Base-by-base conservation (phyloP, 164 flowering plant species). In the Amborella trichopoda region DNA sequence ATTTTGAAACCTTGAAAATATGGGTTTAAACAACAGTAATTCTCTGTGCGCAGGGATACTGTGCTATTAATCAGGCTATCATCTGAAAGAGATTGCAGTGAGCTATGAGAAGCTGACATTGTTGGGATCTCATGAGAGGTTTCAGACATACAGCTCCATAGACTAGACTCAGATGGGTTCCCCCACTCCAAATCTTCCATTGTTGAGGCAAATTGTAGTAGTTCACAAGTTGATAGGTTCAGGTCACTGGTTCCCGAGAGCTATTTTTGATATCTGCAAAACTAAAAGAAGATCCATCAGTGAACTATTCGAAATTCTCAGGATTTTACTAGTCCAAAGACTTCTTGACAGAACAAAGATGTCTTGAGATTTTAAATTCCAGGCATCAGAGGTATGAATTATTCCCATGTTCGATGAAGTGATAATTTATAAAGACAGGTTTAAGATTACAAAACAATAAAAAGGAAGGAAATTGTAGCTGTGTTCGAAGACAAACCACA, bases 171-270 rank as follows among this genome's bases (percentile, higher is more conserved):
- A 21, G 56, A 54, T 33, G 72, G 46, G 30, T 44, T 59, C 30
- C 58, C 58, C 78, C 78, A 76, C 45, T 64, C 59, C 59, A 71
- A 33, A 32, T 53, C 54, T 26, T 77, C 77, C 78, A 77, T 76
- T 5, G 2, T 9, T 5, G 18, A 23, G 20, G 12, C 17, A 19
- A 5, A 1, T 9, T 18, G 41, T 6, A 16, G 20, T n/a, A 8
- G 41, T 38, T 22, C 19, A 10, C 17, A 18, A 32, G 21, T 13
- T 37, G 42, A 21, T 6, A 16, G 20, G 16, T 20, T n/a, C 5
- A 37, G 13, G n/a, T 28, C 33, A 44, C 30, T 36, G 40, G 26
- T 23, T 12, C 11, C 23, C 12, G 13, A 3, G 1, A 16, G 1
- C 12, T 23, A 14, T 43, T 43, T 3, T 43, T 3, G 2, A 43